Conservation (phyloP, 306 rosid genomes). For the Gastrolobium bilobum region DNA sequence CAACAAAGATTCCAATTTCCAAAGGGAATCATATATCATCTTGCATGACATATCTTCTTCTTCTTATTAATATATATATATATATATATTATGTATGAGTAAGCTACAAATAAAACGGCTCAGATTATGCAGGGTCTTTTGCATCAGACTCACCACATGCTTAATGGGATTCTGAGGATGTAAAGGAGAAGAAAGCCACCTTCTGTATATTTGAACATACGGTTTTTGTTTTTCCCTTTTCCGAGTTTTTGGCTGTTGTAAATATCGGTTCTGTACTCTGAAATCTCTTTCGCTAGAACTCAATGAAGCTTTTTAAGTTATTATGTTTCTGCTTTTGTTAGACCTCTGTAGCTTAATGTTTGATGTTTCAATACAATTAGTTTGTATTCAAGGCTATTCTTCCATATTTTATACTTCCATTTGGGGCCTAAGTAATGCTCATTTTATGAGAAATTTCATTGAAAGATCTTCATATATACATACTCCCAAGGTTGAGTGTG, state of each 20-base stretch:
- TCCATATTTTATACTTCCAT: not conserved
- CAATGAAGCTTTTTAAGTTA: conserved; percentile 44
- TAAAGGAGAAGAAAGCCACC: conserved; percentile 23
- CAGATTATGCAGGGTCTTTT: conserved; percentile 33
- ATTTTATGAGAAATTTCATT: not conserved
- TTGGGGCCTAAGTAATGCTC: not conserved
- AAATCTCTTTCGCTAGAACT: conserved; percentile 46
- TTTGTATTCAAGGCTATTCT: not conserved
- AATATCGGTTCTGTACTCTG: conserved; percentile 49
- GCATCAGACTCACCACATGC: conserved; percentile 41
- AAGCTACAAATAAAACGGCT: conserved; percentile 47
- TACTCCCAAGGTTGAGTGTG: not conserved
- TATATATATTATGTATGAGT: conserved; percentile 9
- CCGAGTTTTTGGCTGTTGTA: conserved; percentile 46
- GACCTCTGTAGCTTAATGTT: not conserved
- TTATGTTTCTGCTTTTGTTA: conserved; percentile 18
- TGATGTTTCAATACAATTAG: not conserved
- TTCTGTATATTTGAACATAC: conserved; percentile 26
- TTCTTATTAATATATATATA: conserved; percentile 1
- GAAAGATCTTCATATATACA: not conserved
- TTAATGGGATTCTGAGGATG: conserved; percentile 51
- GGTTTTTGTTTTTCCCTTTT: not conserved
- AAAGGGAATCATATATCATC: conserved; percentile 35
- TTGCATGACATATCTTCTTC: conserved; percentile 3
- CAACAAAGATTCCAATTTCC: conserved; percentile 46